Percentiles rank a stretch among this genome's conserved stretches.
phyloP scores from a whole-genome alignment of 768 basidiomycete genomes.

The Rhizopogon rudus region DNA sequence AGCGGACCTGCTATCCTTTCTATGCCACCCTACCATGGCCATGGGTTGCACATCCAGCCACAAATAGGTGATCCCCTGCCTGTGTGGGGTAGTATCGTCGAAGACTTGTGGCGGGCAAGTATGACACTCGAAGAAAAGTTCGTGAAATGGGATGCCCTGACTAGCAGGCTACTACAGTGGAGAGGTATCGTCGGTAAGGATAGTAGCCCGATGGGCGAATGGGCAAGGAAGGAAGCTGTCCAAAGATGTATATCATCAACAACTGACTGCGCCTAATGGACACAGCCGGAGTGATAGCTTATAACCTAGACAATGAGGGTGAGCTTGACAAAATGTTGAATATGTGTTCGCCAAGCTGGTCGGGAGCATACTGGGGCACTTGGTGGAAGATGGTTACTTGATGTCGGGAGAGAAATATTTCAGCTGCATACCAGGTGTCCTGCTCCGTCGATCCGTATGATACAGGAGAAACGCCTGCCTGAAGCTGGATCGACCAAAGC shows the following conservation, averaged over 20 bases:
- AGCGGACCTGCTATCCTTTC: background rate
- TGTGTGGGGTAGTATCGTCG: slow-evolving; percentile 48
- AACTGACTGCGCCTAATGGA: background rate
- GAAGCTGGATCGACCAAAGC: slow-evolving; percentile 21
- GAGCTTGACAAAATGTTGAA: slow-evolving; percentile 17
- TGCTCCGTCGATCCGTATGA: slow-evolving; percentile 19
- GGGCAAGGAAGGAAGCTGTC: slow-evolving; percentile 43
- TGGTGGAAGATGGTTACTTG: background rate
- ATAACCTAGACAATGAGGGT: background rate
- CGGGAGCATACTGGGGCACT: slow-evolving; percentile 25
- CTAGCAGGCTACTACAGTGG: slow-evolving; percentile 53
- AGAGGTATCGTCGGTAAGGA: slow-evolving; percentile 38
- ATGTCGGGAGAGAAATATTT: background rate
- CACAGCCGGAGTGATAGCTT: background rate
- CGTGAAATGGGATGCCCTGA: slow-evolving; percentile 48
- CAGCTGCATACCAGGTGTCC: slow-evolving; percentile 28
- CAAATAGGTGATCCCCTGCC: slow-evolving; percentile 23
- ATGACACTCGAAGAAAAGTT: slow-evolving; percentile 25
- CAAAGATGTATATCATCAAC: slow-evolving; percentile 2
- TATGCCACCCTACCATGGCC: slow-evolving; percentile 29
- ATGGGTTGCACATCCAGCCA: slow-evolving; percentile 31
- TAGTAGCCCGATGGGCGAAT: slow-evolving; percentile 40
- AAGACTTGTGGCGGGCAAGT: slow-evolving; percentile 35
- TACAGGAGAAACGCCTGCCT: slow-evolving; percentile 17
- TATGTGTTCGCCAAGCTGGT: slow-evolving; percentile 18